Conservation (phyloP, 2,329 filamentous ascomycete genomes). For the Colletotrichum eremochloae region DNA sequence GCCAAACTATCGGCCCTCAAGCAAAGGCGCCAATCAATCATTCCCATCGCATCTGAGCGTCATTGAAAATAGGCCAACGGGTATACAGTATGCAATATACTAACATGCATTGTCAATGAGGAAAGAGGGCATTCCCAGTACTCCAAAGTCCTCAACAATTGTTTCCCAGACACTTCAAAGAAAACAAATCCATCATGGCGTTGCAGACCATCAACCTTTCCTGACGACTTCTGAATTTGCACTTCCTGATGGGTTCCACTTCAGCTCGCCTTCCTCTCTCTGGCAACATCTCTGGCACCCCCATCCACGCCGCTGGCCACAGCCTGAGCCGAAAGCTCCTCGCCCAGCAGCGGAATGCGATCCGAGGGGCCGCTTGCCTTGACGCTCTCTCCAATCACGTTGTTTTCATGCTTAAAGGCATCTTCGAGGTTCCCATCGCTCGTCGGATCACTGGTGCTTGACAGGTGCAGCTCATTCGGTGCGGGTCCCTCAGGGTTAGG, state of each 20-base stretch:
- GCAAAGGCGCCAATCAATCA: not conserved
- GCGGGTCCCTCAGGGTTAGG: slow-evolving; percentile 48
- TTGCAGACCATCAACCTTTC: no score
- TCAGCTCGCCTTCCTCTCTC: slow-evolving; percentile 60
- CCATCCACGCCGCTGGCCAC: slow-evolving; percentile 60
- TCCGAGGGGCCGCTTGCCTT: slow-evolving; percentile 54
- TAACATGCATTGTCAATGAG: not conserved
- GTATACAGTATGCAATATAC: not conserved
- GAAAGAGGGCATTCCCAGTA: not conserved
- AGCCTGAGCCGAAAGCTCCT: slow-evolving; percentile 54
- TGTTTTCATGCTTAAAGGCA: slow-evolving; percentile 31
- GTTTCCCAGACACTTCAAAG: not conserved
- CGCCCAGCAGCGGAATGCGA: slow-evolving; percentile 68
- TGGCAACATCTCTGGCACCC: slow-evolving; percentile 59
- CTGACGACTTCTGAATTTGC: not conserved
- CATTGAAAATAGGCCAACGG: not conserved
- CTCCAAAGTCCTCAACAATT: not conserved
- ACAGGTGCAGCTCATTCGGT: slow-evolving; percentile 28
- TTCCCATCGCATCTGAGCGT: not conserved
- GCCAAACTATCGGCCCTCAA: no score
- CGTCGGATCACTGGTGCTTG: slow-evolving; percentile 41
- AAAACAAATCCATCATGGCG: not conserved
- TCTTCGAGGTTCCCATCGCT: slow-evolving; percentile 40
- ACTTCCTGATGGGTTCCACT: not conserved
- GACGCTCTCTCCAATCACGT: slow-evolving; percentile 43